These are phyloP conservation scores for Thecaphora thlaspeos DNA, from an alignment of 1,284 basidiomycete genomes.

Conservation along the genomic window DNA sequence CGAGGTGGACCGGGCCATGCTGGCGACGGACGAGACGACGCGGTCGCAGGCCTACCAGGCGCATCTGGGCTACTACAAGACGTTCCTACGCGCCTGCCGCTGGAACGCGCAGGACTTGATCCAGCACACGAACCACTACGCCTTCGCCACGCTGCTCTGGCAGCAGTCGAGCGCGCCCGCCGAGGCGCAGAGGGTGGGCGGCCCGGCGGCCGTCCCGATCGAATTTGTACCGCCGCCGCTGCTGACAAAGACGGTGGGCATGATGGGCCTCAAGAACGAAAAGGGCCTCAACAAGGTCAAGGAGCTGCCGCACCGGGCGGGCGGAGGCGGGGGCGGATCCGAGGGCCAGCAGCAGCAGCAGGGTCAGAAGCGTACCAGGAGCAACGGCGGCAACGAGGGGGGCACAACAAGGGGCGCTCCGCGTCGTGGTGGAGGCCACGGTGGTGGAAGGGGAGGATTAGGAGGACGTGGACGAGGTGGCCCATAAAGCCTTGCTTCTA, in stretches of 20 bases:
- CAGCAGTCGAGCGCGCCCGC: constrained; percentile 37
- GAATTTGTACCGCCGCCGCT: constrained; percentile 59
- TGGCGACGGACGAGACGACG: constrained; percentile 17
- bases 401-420: too few relatives aligned
- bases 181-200: background rate
- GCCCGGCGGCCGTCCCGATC: too few relatives aligned
- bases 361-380: too few relatives aligned
- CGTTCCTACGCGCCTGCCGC: constrained; percentile 59
- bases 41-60: constrained; percentile 63
- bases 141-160: constrained; percentile 61
- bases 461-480: too few relatives aligned
- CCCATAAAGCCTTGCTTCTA: too few relatives aligned
- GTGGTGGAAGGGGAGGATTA: too few relatives aligned
- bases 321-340: too few relatives aligned
- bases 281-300: constrained; percentile 60
- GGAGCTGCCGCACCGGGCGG: constrained; percentile 9
- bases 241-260: constrained; percentile 64
- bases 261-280: constrained; percentile 66
- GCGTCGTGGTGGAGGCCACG: too few relatives aligned
- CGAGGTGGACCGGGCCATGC: constrained; percentile 48
- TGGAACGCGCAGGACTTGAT: constrained; percentile 63
- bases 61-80: constrained; percentile 66
- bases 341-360: background rate
- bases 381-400: too few relatives aligned
- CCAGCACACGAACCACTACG: constrained; percentile 62